These are phyloP conservation scores for Lavandula angustifolia DNA, from an alignment of 257 asterid genomes.

Conservation along the genomic window DNA sequence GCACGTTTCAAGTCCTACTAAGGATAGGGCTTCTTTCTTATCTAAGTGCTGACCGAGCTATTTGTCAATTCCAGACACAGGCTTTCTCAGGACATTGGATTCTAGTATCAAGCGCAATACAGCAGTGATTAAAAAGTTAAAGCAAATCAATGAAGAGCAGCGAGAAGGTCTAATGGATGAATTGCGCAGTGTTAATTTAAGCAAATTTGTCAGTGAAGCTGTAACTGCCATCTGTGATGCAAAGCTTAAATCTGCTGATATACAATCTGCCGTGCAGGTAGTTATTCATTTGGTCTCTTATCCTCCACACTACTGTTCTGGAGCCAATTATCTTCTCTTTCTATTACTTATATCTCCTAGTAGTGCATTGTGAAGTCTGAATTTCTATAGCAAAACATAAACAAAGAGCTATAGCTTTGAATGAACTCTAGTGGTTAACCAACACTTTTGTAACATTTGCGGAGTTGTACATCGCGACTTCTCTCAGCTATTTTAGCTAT, in stretches of 20 bases:
- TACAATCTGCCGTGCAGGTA: constrained; percentile 97
- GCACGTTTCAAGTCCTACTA: constrained; percentile 5
- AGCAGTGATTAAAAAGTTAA: constrained; percentile 90
- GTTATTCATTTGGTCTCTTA: constrained; percentile 26
- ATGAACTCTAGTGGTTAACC: not conserved
- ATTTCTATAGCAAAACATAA: not conserved
- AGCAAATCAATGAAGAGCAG: constrained; percentile 95
- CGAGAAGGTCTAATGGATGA: constrained; percentile 94
- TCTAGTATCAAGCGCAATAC: constrained; percentile 98
- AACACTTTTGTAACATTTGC: constrained; percentile 6
- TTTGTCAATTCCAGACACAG: constrained; percentile 59
- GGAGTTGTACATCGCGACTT: not conserved
- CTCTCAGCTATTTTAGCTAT: constrained; percentile 18
- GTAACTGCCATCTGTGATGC: constrained; percentile 96
- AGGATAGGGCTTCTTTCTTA: not conserved
- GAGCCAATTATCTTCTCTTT: constrained; percentile 9
- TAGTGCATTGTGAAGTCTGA: not conserved
- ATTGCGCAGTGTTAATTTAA: constrained; percentile 85
- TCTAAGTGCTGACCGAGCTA: constrained; percentile 30
- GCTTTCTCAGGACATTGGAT: constrained; percentile 92
- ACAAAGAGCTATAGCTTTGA: constrained; percentile 1
- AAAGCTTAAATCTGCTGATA: constrained; percentile 87
- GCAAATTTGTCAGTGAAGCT: constrained; percentile 98
- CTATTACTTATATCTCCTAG: not conserved
- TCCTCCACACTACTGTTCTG: not conserved